Evolutionary conservation across 2,329 filamentous ascomycete genomes (phyloP), one percentile per base, ranked within the genome.

Genomic region (Pseudodiploospora longispora): DNA sequence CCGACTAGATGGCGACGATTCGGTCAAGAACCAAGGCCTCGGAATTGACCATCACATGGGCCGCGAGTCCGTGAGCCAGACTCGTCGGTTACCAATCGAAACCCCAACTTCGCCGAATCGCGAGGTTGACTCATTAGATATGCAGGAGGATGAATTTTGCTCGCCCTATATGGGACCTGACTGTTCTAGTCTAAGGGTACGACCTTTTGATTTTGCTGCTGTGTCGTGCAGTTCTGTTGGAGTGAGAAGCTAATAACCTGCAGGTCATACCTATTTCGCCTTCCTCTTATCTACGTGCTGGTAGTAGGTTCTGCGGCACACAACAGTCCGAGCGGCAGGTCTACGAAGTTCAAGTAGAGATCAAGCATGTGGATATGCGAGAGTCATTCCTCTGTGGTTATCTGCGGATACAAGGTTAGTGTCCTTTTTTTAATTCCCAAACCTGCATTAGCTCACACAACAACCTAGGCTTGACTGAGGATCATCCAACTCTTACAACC

Each of bases 301-400:
- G 90, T 12, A 95, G 88, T 65, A 86, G 80, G 56, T 98, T 96
- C 59, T 77, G 79, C 47, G 93, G 93, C 46, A 95, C 86, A 10
- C 93, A 98, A 59, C 85, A 91, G 60, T 97, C 91, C 3, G 91
- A 97, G 61, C 80, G 86, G 47, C 89, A 95, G 61, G 79, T 87
- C 7, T 98, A 98, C 62, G 88, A 95, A 50, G 93, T 98, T 1
- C 86, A 96, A 58, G 93, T 98, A 2, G 90, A 96, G 60, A 88
- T 98, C 54, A 95, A 97, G 66, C 85, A 96, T 66, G 89, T 97
- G 37, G 89, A 97, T 61, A 84, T 97, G 76, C 78, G 82, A 44
- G 88, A 97, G 62, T 96, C 90, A 5, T 96, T 91, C 57, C 74
- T 98, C 6, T 97, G 91, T 60, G 93, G 93, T 40, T 97, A 96